Percentiles rank a stretch among this genome's conserved stretches.
These are phyloP conservation scores for Tulasnella sp. DNA, from an alignment of 768 basidiomycete genomes.

Conservation along the genomic window DNA sequence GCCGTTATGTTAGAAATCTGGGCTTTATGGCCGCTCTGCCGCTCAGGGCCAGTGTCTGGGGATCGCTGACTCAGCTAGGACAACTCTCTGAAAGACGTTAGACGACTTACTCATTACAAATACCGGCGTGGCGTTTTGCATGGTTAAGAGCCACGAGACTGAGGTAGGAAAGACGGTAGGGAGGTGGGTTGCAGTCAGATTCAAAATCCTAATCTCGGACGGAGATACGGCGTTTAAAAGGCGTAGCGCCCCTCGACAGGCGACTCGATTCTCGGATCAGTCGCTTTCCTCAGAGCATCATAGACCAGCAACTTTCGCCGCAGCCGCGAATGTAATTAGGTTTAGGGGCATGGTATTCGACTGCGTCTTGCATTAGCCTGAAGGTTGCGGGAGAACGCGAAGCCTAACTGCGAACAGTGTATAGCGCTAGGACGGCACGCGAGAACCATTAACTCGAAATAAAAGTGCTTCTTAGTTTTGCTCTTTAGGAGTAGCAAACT, in stretches of 20 bases:
- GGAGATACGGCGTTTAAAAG: conserved; percentile 5
- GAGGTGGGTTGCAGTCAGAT: conserved; percentile 6
- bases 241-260: neutral
- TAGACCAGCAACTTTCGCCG: no score
- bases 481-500: no score
- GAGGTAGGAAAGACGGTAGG: neutral
- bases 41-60: conserved; percentile 88
- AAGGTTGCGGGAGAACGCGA: no score
- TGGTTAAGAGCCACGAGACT: neutral
- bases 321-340: no score
- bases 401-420: no score
- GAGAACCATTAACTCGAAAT: no score
- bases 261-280: no score
- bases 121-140: conserved; percentile 57
- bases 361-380: no score
- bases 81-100: neutral
- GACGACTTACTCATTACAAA: conserved; percentile 77
- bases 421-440: no score
- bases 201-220: conserved; percentile 4
- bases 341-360: no score
- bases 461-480: no score
- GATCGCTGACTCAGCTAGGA: conserved; percentile 28
- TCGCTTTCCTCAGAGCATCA: no score
- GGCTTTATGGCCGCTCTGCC: conserved; percentile 92
- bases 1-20: conserved; percentile 97